Evolutionary conservation across 2,329 filamentous ascomycete genomes (phyloP).

Genomic region (Elsinoe fawcettii): DNA sequence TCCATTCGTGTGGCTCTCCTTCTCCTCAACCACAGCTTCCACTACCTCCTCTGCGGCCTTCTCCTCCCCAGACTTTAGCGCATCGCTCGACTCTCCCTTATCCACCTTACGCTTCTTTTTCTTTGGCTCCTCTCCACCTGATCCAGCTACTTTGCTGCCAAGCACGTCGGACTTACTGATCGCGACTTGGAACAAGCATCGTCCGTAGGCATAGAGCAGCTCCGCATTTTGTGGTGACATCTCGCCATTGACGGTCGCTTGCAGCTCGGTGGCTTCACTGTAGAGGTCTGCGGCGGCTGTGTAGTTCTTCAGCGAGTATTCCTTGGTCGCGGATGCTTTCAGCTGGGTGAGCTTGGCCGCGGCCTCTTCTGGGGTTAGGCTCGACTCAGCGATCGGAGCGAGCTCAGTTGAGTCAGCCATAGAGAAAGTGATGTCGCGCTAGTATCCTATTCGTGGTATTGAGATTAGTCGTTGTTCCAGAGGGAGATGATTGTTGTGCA

Average conservation of each 20-base stretch:
- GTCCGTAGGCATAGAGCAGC: conserved; percentile 87
- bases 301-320: conserved; percentile 87
- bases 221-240: conserved; percentile 86
- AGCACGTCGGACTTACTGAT: conserved; percentile 92
- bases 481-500: too few species aligned
- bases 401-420: conserved; percentile 9
- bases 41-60: conserved; percentile 37
- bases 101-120: conserved; percentile 38
- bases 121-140: conserved; percentile 45
- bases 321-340: conserved; percentile 68
- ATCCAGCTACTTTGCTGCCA: conserved; percentile 64
- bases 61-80: conserved; percentile 30
- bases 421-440: not conserved
- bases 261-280: conserved; percentile 79
- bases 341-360: conserved; percentile 51
- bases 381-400: conserved; percentile 11
- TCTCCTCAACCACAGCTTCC: conserved; percentile 36
- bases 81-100: conserved; percentile 24
- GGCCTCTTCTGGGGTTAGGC: conserved; percentile 17
- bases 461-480: too few species aligned
- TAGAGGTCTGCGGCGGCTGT: conserved; percentile 78
- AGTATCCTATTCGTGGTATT: too few species aligned
- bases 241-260: conserved; percentile 87
- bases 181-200: conserved; percentile 86
- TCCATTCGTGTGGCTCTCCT: conserved; percentile 34